Conservation (phyloP, 306 rosid species). For the Amphicarpaea edgeworthii region DNA sequence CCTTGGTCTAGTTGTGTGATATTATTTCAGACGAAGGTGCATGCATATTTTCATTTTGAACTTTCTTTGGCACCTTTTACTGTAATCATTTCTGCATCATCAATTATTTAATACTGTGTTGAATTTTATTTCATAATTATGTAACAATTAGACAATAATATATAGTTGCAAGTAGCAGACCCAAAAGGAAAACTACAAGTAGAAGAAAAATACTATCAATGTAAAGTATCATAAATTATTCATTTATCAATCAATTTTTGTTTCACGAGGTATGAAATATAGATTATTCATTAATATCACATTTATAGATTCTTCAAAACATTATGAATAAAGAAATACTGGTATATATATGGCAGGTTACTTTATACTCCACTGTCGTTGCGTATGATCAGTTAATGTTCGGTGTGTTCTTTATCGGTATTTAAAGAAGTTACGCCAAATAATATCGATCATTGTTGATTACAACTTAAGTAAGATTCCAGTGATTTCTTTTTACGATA, state of each 20-base stretch:
- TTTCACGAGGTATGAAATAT: background rate
- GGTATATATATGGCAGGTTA: slow-evolving; percentile 43
- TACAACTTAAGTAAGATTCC: slow-evolving; percentile 42
- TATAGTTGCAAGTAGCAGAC: background rate
- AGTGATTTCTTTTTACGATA: slow-evolving; percentile 2
- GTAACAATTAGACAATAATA: background rate
- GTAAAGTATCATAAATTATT: background rate
- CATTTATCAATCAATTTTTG: background rate
- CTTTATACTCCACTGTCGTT: slow-evolving; percentile 51
- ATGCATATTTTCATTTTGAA: background rate
- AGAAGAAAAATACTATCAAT: background rate
- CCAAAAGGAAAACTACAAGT: background rate
- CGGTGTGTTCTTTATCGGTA: slow-evolving; percentile 38
- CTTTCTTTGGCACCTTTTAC: background rate
- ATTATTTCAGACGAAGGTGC: too few species aligned
- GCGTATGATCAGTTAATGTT: slow-evolving; percentile 47
- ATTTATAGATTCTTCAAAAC: slow-evolving; percentile 44
- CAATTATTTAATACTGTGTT: background rate
- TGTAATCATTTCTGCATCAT: too few species aligned
- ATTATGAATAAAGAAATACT: slow-evolving; percentile 45
- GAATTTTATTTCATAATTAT: background rate
- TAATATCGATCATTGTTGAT: slow-evolving; percentile 41
- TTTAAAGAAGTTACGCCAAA: slow-evolving; percentile 37
- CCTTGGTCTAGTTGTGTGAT: background rate
- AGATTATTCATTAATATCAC: background rate